Base-by-base conservation (phyloP, 345 rosid genomes). In the Lepidium sativum region DNA sequence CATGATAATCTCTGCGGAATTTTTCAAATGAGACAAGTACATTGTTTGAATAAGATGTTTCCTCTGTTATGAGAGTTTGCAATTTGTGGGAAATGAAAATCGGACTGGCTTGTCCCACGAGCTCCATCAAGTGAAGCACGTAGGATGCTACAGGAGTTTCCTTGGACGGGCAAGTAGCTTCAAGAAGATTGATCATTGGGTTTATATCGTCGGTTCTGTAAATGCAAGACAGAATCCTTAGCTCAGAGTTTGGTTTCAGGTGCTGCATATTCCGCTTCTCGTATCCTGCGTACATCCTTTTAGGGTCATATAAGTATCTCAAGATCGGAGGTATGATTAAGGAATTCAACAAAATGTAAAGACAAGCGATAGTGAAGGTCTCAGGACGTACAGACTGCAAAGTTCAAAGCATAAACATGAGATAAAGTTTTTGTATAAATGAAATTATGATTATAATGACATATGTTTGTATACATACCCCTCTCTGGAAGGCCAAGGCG, bases 51-150 rank as follows among this genome's bases (percentile, higher is more conserved):
- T 67, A 72, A 10, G 81, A 74, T 25, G 23, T 25, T 2, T 32
- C 25, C 5, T 56, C 69, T 25, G 35, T 51, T 33, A 17, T 33
- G 12, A 6, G 68, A 5, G 65, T 62, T 11, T 78, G 78, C 35
- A 68, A 49, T 35, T 75, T 66, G 68, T 86, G 92, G 27, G 81
- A 65, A 5, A 84, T 72, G 59, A 84, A 78, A 27, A 83, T 18
- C 0, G 96, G 85, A 29, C 69, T 35, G 43, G 80, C 70, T 54
- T 65, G 77, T 9, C 88, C 88, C 11, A 75, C 63, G 9, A 84
- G 80, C 72, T 84, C 78, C 35, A 80, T 34, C 49, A 86, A 80
- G 51, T 82, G 88, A 53, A 81, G 84, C 8, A 65, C 90, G 34
- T 74, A 62, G 21, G 87, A 57, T 20, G 39, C 49, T 10, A 86